phyloP scores from a whole-genome alignment of 352 stramenopile species.

The Globisporangium nunn region DNA sequence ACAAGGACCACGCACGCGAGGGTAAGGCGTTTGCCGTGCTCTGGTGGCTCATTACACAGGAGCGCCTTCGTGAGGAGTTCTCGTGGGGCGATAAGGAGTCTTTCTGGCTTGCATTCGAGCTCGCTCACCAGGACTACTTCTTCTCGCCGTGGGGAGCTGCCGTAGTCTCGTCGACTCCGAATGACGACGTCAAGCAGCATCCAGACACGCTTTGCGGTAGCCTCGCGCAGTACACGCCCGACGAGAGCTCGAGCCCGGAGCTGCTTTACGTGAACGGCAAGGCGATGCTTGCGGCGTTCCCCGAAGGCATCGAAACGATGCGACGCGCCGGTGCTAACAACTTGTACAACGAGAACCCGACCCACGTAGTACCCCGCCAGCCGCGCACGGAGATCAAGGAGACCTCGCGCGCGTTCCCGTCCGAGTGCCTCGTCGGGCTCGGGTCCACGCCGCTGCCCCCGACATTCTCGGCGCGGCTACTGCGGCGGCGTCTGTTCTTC shows the following conservation, averaged over 20 bases:
- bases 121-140: conserved; percentile 37
- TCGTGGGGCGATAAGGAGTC: conserved; percentile 44
- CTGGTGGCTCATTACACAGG: conserved; percentile 28
- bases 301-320: conserved; percentile 15
- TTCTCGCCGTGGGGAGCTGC: conserved; percentile 43
- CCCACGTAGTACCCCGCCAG: conserved; percentile 45
- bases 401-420: conserved; percentile 13
- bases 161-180: conserved; percentile 26
- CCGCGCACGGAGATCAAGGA: background rate
- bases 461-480: conserved; percentile 22
- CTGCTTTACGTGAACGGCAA: conserved; percentile 31
- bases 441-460: conserved; percentile 31
- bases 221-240: conserved; percentile 33
- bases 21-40: conserved; percentile 29
- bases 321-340: conserved; percentile 21
- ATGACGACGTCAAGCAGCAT: conserved; percentile 28
- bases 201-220: conserved; percentile 31
- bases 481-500: conserved; percentile 35
- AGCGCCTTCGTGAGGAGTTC: conserved; percentile 25
- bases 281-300: conserved; percentile 25
- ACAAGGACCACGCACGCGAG: conserved; percentile 19
- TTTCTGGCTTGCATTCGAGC: conserved; percentile 47
- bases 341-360: conserved; percentile 41
- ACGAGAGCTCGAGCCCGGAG: conserved; percentile 11
- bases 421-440: conserved; percentile 42